Base-by-base conservation (phyloP, 2,329 filamentous ascomycete genomes). In the Escovopsis weberi region DNA sequence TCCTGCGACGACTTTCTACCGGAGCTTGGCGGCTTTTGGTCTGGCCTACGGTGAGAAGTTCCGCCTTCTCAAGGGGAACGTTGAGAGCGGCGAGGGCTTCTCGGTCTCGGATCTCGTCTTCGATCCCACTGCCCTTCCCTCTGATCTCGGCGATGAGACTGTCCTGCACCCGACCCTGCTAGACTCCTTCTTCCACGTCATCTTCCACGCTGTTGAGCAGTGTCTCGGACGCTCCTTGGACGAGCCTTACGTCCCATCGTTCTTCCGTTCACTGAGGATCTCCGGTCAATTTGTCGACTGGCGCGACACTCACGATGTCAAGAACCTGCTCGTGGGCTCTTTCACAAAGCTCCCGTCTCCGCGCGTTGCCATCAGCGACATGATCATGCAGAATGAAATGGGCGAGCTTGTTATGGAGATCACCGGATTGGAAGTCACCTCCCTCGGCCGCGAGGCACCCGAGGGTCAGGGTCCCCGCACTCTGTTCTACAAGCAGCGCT, bases 131-230 rank as follows among this genome's bases (percentile, higher is more conserved):
- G 42, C 37, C 12, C 43, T 53, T 4, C 46, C 47, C 4, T 44
- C 47, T 10, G 46, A 50, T 11, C 32, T 45, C 33, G 47, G 48
- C n/a, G 51, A 55, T 23, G 50, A 52, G 43, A 53, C 50, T 12
- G 42, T 52, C 23, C 41, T 54, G 30, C 51, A 53, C 34, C 51
- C 52, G 1, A 51, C 49, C 8, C 48, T 53, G 7, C 44, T 55
- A 3, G 52, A 55, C 39, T 46, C 52, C 11, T 50, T 51, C 44
- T 54, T 55, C 46, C 52, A 55, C 39, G 46, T 51, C 38, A 51
- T 55, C 30, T 52, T 54, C 45, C 43, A 49, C 36, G 51, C 53
- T 3, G 43, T 55, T 7, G 52, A 55, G 40, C 47, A 49, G n/a
- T 45, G 48, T 6, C 46, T 51, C 9, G 53, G 50, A 2, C 46